Base-by-base conservation (phyloP, 2,329 filamentous ascomycete genomes). In the Pseudogymnoascus pannorum region DNA sequence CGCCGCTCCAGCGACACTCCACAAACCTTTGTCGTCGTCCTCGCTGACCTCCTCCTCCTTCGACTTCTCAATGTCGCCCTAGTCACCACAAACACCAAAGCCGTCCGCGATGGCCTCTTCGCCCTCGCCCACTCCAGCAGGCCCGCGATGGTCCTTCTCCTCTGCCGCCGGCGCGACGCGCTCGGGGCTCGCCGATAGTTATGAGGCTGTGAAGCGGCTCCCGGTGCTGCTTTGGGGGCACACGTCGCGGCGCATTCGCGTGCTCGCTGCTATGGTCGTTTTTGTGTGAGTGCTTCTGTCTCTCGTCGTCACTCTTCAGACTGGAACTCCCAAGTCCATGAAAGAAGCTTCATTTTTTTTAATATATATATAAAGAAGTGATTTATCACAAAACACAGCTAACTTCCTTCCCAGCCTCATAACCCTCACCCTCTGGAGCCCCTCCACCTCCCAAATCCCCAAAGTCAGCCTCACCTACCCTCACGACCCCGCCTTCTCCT, bases 361-460 rank as follows among this genome's bases (percentile, higher is more conserved):
- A n/a, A n/a, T n/a, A n/a, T n/a, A n/a, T n/a, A n/a, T n/a, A n/a
- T n/a, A n/a, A n/a, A n/a, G n/a, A n/a, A n/a, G n/a, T n/a, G n/a
- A n/a, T n/a, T n/a, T n/a, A n/a, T n/a, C n/a, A n/a, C n/a, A 18
- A 51, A 5, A 6, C 20, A 24, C 12, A 51, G 12, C 20, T 51
- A 16, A 51, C 44, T 12, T 4, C 18, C 42, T 8, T 11, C n/a
- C n/a, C 44, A 51, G 44, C 20, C 20, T 51, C 42, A 70, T 78
- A 65, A 75, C 75, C 61, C 70, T 77, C 58, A 74, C 64, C 69
- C 1, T 64, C 65, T 18, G 64, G 65, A 20, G 70, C 75, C 64
- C 72, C 74, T 5, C 72, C 71, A 29, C 64, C 69, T 14, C 72
- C 70, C 12, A 79, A 74, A 68, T 58, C 57, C 57, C 57, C 14